phyloP scores from a whole-genome alignment of 2,329 filamentous ascomycete genomes.

The Sclerotinia spermophila region DNA sequence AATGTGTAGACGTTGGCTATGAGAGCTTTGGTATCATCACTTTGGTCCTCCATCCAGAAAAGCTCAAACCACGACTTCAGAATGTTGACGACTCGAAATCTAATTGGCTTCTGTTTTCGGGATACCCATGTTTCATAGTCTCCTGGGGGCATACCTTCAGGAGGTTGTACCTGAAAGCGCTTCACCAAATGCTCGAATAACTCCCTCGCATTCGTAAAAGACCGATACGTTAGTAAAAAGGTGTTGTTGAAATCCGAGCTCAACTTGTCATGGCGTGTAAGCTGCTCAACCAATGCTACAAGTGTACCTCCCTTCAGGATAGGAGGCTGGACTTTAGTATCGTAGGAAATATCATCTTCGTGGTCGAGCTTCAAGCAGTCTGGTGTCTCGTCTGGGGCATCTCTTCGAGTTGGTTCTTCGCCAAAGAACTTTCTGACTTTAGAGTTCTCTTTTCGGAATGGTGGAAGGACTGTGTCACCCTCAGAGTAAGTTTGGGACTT shows the following conservation, averaged over 20 bases:
- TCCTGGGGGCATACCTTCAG: slow-evolving; percentile 67
- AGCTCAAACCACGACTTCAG: slow-evolving; percentile 98
- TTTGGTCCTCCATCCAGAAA: slow-evolving; percentile 97
- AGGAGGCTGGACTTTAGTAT: slow-evolving; percentile 71
- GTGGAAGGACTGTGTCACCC: slow-evolving; percentile 44
- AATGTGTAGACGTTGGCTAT: slow-evolving; percentile 89
- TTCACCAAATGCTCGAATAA: slow-evolving; percentile 90
- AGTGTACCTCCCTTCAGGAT: slow-evolving; percentile 86
- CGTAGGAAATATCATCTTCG: slow-evolving; percentile 85
- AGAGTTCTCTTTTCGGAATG: slow-evolving; percentile 56
- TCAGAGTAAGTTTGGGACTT: slow-evolving; percentile 62
- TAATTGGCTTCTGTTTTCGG: slow-evolving; percentile 91
- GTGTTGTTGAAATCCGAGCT: slow-evolving; percentile 97
- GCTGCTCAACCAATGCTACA: slow-evolving; percentile 84
- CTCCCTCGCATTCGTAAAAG: slow-evolving; percentile 86
- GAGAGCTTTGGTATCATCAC: slow-evolving; percentile 76
- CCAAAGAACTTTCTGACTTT: slow-evolving; percentile 66
- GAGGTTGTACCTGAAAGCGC: slow-evolving; percentile 88
- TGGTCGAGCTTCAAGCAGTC: slow-evolving; percentile 83
- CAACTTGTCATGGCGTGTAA: slow-evolving; percentile 92
- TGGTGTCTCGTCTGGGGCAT: slow-evolving; percentile 67
- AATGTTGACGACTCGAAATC: slow-evolving; percentile 95
- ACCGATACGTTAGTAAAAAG: slow-evolving; percentile 93
- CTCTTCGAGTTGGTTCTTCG: slow-evolving; percentile 49
- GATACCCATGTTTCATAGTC: slow-evolving; percentile 89